Evolutionary conservation across 306 rosid genomes (phyloP).

Genomic region (Pyrus bretschneideri): DNA sequence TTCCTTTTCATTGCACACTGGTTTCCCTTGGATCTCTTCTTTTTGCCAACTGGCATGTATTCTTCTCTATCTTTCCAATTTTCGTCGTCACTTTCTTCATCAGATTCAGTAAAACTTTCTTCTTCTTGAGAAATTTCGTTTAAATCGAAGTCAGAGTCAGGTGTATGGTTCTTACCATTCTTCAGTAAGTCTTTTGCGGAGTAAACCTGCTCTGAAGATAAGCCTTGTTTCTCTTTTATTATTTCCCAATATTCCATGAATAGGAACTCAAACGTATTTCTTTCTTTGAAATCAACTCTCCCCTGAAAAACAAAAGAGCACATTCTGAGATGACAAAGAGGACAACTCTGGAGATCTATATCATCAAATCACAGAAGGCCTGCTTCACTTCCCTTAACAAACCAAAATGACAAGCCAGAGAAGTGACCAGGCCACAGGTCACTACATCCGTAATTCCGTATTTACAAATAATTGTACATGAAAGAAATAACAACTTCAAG

Average conservation of each 20-base stretch:
- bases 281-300: slow-evolving; percentile 47
- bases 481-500: background rate
- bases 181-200: slow-evolving; percentile 30
- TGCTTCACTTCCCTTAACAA: background rate
- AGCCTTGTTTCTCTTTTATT: slow-evolving; percentile 45
- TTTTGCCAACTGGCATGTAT: slow-evolving; percentile 22
- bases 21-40: slow-evolving; percentile 26
- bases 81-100: slow-evolving; percentile 47
- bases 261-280: slow-evolving; percentile 40
- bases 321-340: slow-evolving; percentile 11
- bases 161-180: slow-evolving; percentile 24
- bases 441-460: background rate
- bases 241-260: slow-evolving; percentile 52
- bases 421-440: background rate
- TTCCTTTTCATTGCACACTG: slow-evolving; percentile 15
- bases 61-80: slow-evolving; percentile 27
- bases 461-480: background rate
- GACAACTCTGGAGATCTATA: background rate
- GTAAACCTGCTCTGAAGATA: slow-evolving; percentile 27
- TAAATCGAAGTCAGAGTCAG: slow-evolving; percentile 27
- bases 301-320: slow-evolving; percentile 31
- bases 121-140: slow-evolving; percentile 25
- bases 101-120: slow-evolving; percentile 32
- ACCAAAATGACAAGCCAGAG: background rate
- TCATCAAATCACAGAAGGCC: slow-evolving; percentile 6